Evolutionary conservation across 2,329 filamentous ascomycete species (phyloP), one percentile per base, ranked within the genome.

Genomic region (Fusarium nygamai): DNA sequence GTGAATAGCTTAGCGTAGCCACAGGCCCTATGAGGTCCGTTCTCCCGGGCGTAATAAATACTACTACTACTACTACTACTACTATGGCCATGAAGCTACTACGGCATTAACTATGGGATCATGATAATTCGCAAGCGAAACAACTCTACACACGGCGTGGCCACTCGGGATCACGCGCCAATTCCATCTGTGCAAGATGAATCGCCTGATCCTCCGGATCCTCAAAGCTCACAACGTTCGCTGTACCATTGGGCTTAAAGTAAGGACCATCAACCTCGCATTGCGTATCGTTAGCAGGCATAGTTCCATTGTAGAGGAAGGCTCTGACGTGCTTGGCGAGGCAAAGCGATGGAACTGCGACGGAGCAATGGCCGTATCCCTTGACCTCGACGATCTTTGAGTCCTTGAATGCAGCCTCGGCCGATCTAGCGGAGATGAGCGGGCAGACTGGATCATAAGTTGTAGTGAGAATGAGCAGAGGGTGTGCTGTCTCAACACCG

Each of bases 371-470:
- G 0, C 85, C 85, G 20, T 86, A 86, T 0, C 82, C 85, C 58
- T 82, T 77, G 44, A 86, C 80, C 61, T 85, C 82, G 2, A 86
- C 74, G 4, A 86, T 76, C 6, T 79, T 78, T 8, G 84, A 84
- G 5, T 78, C 82, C 20, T 78, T 77, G 63, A 84, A 86, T 0
- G 80, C 79, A 4, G 74, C 73, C 6, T 79, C 78, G 0, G 85
- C 84, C 0, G 75, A 78, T 31, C 75, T 75, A 2, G 85, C 84
- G 6, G 84, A 85, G 1, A 80, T 67, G 2, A 86, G 69, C 4
- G 85, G 82, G 29, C 89, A 91, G 2, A 92, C 88, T 0, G 90
- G 90, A 8, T 83, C 81, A 34, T 80, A 79, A 1, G 76, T 78
- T 0, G 77, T 83, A 1, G 79, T 80, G 12, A 83, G 61, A 3